These are phyloP conservation scores for Casaregolazyma suthepensis DNA, from an alignment of 1,139 yeast genomes.

Conservation along the genomic window DNA sequence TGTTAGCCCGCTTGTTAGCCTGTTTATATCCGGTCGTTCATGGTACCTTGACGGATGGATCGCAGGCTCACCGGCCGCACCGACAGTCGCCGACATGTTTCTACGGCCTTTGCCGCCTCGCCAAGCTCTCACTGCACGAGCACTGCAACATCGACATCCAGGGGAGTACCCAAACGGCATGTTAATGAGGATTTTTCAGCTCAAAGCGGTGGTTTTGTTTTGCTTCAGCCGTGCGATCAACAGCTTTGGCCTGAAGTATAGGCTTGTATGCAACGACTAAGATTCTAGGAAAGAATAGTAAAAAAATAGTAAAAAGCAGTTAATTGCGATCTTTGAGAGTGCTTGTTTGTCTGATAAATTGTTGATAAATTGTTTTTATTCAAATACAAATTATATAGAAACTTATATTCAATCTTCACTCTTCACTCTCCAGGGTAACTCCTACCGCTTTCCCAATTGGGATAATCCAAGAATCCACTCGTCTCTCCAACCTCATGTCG, in stretches of 20 bases:
- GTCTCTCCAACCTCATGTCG: slow-evolving; percentile 2
- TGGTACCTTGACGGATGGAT: not conserved
- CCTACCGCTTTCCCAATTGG: too few relatives aligned
- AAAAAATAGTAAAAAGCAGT: too few relatives aligned
- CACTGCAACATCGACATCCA: not conserved
- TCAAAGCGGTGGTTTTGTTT: not conserved
- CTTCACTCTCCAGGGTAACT: too few relatives aligned
- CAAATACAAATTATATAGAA: too few relatives aligned
- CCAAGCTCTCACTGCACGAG: not conserved
- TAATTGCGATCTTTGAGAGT: too few relatives aligned
- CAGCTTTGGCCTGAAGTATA: too few relatives aligned
- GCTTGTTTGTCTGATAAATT: too few relatives aligned
- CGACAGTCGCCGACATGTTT: not conserved
- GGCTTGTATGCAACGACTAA: too few relatives aligned
- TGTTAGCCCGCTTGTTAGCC: not conserved
- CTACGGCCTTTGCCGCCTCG: not conserved
- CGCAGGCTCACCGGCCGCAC: not conserved
- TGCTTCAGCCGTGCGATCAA: not conserved
- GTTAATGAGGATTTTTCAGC: not conserved
- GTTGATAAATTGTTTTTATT: too few relatives aligned
- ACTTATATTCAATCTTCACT: too few relatives aligned
- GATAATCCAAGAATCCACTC: not conserved
- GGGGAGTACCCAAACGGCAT: too few relatives aligned
- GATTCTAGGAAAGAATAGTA: too few relatives aligned
- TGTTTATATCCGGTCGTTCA: not conserved